Percentiles rank a stretch among this genome's conserved stretches.
phyloP scores from a whole-genome alignment of 371 early-diverging fungal genomes.

The Gilbertella persicaria region DNA sequence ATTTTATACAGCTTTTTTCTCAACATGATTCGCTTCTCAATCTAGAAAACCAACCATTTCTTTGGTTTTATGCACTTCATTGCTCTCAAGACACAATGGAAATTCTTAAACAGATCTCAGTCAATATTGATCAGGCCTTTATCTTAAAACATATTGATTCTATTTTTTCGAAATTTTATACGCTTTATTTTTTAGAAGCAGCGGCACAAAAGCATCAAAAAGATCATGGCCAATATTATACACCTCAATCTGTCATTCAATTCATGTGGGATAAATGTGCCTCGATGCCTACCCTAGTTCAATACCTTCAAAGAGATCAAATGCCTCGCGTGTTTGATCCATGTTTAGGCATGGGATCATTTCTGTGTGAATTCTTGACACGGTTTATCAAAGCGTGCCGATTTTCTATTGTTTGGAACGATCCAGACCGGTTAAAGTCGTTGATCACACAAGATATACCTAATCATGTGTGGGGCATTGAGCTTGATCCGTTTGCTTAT shows the following conservation, averaged over 20 bases:
- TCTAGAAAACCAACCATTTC: conserved; percentile 5
- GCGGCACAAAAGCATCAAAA: conserved; percentile 62
- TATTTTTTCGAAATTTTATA: conserved; percentile 55
- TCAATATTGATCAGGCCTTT: background rate
- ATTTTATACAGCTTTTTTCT: conserved; percentile 38
- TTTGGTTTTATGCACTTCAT: conserved; percentile 8
- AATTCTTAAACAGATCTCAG: conserved; percentile 23
- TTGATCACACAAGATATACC: conserved; percentile 39
- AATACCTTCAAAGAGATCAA: background rate
- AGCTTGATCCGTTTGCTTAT: conserved; percentile 63
- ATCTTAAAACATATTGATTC: conserved; percentile 29
- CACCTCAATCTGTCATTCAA: conserved; percentile 58
- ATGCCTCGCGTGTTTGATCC: conserved; percentile 55
- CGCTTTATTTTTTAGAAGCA: conserved; percentile 50
- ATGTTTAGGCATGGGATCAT: conserved; percentile 65
- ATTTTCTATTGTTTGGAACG: conserved; percentile 41
- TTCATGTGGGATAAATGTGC: conserved; percentile 61
- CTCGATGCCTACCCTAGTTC: background rate
- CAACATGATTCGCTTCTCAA: conserved; percentile 25
- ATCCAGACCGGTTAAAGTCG: conserved; percentile 22
- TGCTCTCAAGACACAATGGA: conserved; percentile 9
- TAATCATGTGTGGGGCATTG: conserved; percentile 58
- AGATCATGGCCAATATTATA: conserved; percentile 70
- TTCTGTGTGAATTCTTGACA: conserved; percentile 55
- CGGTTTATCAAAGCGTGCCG: conserved; percentile 39